Evolutionary conservation across 1,284 basidiomycete species (phyloP), one percentile per base, ranked within the genome.

Genomic region (Gomphus bonarii): DNA sequence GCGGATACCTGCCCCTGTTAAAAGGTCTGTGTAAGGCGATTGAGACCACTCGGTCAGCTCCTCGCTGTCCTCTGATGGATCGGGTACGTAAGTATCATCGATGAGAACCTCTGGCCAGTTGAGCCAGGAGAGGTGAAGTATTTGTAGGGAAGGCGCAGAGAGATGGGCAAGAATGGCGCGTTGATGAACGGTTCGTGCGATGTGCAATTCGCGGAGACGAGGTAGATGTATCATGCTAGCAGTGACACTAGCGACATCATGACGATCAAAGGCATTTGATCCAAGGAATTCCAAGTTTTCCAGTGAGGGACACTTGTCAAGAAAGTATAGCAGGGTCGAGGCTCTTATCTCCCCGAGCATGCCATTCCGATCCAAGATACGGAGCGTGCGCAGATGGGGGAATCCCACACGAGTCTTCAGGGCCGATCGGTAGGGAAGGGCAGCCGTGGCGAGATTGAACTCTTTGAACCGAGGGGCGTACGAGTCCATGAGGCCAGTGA

Each of bases 1-100:
- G 36, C 85, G 79, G 28, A 88, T 69, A n/a, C 85, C 86, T 82
- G 87, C 85, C 16, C 85, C 85, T 3, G 83, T 88, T 31, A 83
- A 82, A 57, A 77, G 81, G 66, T 88, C 86, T 59, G 83, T 88
- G 65, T 72, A 84, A 16, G 83, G 83, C 12, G 83, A 85, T 64
- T 84, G 84, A 3, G 85, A 87, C 62, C 77, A 85, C 69, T 88
- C 85, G 18, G 70, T 61, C 12, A 79, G 80, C 63, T 87, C 85
- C 63, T 88, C 85, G 10, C 84, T 85, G 62, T 78, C 81, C 60
- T 87, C 85, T 8, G 47, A 33, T 14, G 47, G 47, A 31, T 85
- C 85, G 3, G 73, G 69, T 58, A 84, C 82, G 33, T 69, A 60
- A 4, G 64, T 62, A 31, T 72, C 66, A 48, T 64, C 66, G 43